Percentiles rank a stretch among this genome's conserved stretches.
phyloP scores from a whole-genome alignment of 164 flowering plant genomes.

The Piper longum region DNA sequence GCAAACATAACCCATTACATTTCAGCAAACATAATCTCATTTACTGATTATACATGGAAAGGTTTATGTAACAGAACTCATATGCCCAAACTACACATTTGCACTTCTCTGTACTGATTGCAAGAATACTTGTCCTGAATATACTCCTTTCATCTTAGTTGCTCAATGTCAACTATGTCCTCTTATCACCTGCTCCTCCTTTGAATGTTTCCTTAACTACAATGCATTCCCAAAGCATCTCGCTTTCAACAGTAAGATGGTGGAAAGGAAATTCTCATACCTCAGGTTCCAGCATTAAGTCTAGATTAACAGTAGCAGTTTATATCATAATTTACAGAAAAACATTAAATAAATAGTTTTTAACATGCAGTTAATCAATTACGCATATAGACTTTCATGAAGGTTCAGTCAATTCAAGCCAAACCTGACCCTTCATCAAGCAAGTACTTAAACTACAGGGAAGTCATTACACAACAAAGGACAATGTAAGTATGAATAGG shows the following conservation, averaged over 20 bases:
- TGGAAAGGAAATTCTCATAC: neutral
- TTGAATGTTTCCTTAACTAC: neutral
- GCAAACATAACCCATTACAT: slow-evolving; percentile 6
- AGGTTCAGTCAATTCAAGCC: neutral
- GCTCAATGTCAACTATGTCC: neutral
- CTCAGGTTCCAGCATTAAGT: no score
- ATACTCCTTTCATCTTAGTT: no score
- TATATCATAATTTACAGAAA: no score
- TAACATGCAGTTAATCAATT: neutral
- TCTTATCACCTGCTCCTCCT: neutral
- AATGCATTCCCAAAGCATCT: neutral
- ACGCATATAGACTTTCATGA: neutral
- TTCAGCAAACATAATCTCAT: no score
- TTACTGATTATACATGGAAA: no score
- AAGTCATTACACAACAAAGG: neutral
- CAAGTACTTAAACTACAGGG: neutral
- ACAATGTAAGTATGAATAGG: neutral
- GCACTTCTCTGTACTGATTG: no score
- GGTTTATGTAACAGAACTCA: no score
- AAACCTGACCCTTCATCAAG: neutral
- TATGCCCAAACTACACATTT: no score
- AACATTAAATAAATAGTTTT: neutral
- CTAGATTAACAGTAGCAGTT: no score
- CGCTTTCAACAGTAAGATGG: neutral
- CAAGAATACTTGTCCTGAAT: no score